phyloP scores from a whole-genome alignment of 148 eudicot genomes.

The Euryodendron excelsum region DNA sequence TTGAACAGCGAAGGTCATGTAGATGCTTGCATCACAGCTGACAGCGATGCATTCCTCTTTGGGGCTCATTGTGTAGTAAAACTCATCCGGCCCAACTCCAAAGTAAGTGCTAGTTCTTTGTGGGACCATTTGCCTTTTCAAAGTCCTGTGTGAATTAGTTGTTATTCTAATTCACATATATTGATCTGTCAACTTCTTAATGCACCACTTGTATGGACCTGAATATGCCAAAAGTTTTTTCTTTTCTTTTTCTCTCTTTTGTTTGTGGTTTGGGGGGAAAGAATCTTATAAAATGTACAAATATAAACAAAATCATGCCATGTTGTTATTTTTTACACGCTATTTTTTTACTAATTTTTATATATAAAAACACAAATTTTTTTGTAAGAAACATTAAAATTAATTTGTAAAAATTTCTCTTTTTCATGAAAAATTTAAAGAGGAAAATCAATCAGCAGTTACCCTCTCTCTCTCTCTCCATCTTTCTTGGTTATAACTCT shows the following conservation, averaged over 20 bases:
- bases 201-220: neutral
- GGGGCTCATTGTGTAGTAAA: slow-evolving; percentile 87
- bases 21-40: slow-evolving; percentile 94
- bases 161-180: neutral
- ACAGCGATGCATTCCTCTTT: slow-evolving; percentile 86
- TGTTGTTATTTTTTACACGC: neutral
- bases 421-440: too few species aligned
- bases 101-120: slow-evolving; percentile 34
- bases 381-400: neutral
- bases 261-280: neutral
- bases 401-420: too few species aligned
- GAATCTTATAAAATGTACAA: too few species aligned
- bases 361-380: neutral
- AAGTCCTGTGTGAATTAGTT: neutral
- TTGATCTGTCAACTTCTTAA: neutral
- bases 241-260: neutral
- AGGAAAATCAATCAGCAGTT: too few species aligned
- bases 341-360: neutral
- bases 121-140: neutral
- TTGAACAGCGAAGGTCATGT: slow-evolving; percentile 75
- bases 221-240: neutral
- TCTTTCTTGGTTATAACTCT: too few species aligned
- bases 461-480: too few species aligned
- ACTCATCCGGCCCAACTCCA: slow-evolving; percentile 61
- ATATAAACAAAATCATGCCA: neutral